Evolutionary conservation across 768 basidiomycete genomes (phyloP), one percentile per base, ranked within the genome.

Genomic region (Tephrocybe sp.): DNA sequence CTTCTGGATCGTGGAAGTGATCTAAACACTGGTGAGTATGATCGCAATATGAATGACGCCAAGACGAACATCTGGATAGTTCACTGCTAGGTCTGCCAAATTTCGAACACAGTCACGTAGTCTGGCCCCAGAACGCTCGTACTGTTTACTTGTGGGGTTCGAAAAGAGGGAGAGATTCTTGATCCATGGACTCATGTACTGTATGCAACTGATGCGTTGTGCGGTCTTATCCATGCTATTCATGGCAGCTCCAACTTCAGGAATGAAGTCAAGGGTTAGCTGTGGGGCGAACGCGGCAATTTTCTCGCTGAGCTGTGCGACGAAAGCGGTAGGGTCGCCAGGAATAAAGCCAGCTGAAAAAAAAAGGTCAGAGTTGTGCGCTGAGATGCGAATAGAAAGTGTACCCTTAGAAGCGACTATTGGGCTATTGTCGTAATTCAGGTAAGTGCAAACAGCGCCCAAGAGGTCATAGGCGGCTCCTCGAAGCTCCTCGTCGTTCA

Each of bases 171-270:
- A 73, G 1, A 97, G 73, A 59, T 95, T 94, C 63, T 79, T 84
- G 34, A 96, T 79, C 94, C 93, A 97, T 3, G 94, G 92, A 32
- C 79, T 82, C 75, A 96, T 77, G 60, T 92, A 94, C 51, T 87
- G 83, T 18, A 95, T 64, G 59, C 86, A 92, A 52, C 77, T 80
- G 32, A 89, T 82, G 31, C 85, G 83, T 40, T 87, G 85, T 1
- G 68, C 75, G 5, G 61, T 51, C 55, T 69, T 69, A 52, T 63
- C 76, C 74, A 71, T 76, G 38, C 73, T 70, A n/a, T 73, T 69
- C 74, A 89, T 82, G 2, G 83, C 79, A 0, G 77, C 78, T 26
- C 81, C 81, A 24, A 94, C 89, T 66, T 94, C 93, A n/a, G 84
- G 81, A 45, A 95, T 72, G 67, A 96, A 91, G 65, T 96, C 93